Conservation (phyloP, 2,329 filamentous ascomycete genomes). For the Penicillium brasilianum region DNA sequence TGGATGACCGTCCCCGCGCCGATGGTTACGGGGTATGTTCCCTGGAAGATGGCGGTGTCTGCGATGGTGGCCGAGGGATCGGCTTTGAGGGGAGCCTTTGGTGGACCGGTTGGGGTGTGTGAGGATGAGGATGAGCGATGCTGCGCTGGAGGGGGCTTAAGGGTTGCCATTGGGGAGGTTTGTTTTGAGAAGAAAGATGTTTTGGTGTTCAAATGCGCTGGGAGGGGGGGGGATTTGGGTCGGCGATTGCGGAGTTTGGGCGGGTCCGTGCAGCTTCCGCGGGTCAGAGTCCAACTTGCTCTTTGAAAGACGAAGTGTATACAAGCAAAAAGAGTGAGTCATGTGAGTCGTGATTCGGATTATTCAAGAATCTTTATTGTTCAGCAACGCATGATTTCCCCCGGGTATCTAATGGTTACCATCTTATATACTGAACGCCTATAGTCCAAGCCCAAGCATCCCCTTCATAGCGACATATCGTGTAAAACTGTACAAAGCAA, state of each 20-base stretch:
- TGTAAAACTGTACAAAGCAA: background rate
- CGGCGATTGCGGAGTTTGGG: conserved; percentile 25
- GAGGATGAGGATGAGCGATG: conserved; percentile 34
- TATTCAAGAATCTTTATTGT: background rate
- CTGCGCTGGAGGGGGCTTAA: conserved; percentile 38
- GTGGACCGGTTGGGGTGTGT: conserved; percentile 32
- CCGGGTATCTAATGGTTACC: conserved; percentile 21
- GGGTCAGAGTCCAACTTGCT: background rate
- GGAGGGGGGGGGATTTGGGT: background rate
- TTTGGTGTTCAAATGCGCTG: conserved; percentile 6
- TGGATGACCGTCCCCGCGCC: conserved; percentile 82
- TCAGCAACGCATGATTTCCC: background rate
- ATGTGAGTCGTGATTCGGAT: background rate
- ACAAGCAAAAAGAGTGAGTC: background rate
- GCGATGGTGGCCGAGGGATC: conserved; percentile 47
- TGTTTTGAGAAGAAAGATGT: background rate
- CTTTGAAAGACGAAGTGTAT: background rate
- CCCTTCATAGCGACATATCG: conserved; percentile 3
- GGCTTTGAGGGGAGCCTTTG: conserved; percentile 43
- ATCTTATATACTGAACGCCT: conserved; percentile 1
- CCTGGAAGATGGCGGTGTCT: conserved; percentile 53
- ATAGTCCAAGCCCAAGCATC: conserved; percentile 4
- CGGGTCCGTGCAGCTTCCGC: conserved; percentile 2
- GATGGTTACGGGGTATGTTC: conserved; percentile 78
- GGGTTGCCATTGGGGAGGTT: conserved; percentile 26